Percentiles rank a stretch among this genome's conserved stretches.
phyloP scores from a whole-genome alignment of 129 eudicot genomes.

The Arctium minus region DNA sequence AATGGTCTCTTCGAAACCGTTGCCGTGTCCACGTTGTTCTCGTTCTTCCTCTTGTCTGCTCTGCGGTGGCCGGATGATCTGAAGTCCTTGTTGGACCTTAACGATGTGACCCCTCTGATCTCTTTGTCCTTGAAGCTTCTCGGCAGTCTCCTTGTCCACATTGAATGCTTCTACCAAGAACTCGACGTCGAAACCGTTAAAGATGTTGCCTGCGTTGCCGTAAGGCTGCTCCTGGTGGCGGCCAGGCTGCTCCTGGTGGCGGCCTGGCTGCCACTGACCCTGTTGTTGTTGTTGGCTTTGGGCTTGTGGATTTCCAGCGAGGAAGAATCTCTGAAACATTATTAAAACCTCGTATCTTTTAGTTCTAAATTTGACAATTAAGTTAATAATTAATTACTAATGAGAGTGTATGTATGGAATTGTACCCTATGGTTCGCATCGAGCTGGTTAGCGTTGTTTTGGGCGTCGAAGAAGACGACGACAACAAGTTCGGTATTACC shows the following conservation, averaged over 20 bases:
- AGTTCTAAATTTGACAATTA: background rate
- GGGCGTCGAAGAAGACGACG: constrained; percentile 42
- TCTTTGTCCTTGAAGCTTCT: constrained; percentile 44
- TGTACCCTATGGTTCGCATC: constrained; percentile 47
- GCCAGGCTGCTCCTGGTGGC: background rate
- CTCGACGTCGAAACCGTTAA: constrained; percentile 39
- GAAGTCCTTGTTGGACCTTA: constrained; percentile 32
- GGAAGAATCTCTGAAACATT: constrained; percentile 30
- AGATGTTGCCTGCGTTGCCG: constrained; percentile 40
- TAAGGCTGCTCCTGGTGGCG: background rate
- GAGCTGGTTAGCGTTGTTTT: constrained; percentile 62
- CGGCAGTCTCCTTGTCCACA: constrained; percentile 46
- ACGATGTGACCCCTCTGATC: constrained; percentile 64
- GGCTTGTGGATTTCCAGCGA: constrained; percentile 41
- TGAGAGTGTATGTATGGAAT: background rate
- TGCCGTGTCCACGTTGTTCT: constrained; percentile 1
- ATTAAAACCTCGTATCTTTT: background rate
- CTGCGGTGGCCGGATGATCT: constrained; percentile 43
- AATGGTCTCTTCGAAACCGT: constrained; percentile 60
- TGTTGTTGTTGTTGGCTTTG: constrained; percentile 21
- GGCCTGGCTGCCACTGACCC: background rate
- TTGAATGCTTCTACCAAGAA: constrained; percentile 46
- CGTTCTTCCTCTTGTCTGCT: background rate
- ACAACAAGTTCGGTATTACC: constrained; percentile 47
- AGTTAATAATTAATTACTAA: background rate